Base-by-base conservation (phyloP, 2,329 filamentous ascomycete genomes). In the Domatiomyces globalis region DNA sequence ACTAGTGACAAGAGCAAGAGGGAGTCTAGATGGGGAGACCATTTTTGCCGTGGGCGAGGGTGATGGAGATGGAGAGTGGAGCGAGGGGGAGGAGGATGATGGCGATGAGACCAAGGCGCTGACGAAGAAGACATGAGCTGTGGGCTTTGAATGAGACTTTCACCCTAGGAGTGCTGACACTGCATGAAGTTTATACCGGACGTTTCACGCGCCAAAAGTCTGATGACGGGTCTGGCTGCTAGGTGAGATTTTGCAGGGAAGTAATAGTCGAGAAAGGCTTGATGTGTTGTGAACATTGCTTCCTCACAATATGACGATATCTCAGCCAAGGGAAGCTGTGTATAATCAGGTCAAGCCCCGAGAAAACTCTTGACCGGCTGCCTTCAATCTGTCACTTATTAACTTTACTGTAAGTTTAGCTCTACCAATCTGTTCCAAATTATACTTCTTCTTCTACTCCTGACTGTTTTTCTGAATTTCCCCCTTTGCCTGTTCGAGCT, bases 11-110 rank as follows among this genome's bases (percentile, higher is more conserved):
- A 57, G 71, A 46, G 73, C 77, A 53, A 66, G 78, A 60, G 73
- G 83, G 54, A 83, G 79, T 48, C 70, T 85, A 33, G 89, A 96
- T 56, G 88, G 88, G 9, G 92, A 96, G 70, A 95, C 89, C 0
- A 94, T 96, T 56, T 96, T 96, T 62, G 90, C 90, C 1, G 86
- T 96, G 9, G 90, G 88, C 9, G 33, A 39, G 33, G 33, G 33
- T 15, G 80, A 81, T 50, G 89, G 94, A 61, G 84, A 84, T 51
- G 87, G 92, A 63, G 87, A 83, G 64, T 90, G 88, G 74, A 87
- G 84, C 15, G 85, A 87, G 51, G 59, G 56, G 2, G 83, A 86
- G 51, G 84, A 83, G 18, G 72, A 76, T 33, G 74, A 77, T 55
- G 80, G 83, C 57, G 79, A 81, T 52, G 70, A 77, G 58, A 67